Conservation (phyloP, 2,329 filamentous ascomycete species). For the Colletotrichum sojae region DNA sequence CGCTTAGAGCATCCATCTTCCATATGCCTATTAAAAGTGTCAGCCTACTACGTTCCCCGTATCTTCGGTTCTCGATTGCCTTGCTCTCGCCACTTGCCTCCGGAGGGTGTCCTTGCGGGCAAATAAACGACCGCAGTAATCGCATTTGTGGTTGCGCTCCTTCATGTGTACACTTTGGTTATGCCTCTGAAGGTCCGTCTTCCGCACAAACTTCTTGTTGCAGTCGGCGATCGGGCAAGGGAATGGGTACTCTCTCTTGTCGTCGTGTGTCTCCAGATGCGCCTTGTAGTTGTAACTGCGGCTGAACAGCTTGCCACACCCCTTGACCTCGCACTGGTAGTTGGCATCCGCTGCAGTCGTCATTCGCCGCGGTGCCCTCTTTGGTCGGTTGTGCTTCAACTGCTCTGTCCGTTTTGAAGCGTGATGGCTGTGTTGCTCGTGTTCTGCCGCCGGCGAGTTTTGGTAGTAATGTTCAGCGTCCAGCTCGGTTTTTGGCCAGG, state of each 20-base stretch:
- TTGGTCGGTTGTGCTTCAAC: constrained; percentile 46
- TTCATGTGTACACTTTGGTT: constrained; percentile 81
- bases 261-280: constrained; percentile 87
- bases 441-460: constrained; percentile 36
- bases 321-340: constrained; percentile 76
- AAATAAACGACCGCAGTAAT: constrained; percentile 79
- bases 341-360: constrained; percentile 79
- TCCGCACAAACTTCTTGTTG: constrained; percentile 83
- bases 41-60: constrained; percentile 3
- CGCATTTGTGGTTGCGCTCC: constrained; percentile 77
- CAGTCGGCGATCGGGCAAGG: constrained; percentile 77
- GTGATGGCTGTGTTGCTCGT: constrained; percentile 43
- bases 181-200: constrained; percentile 80
- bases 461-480: constrained; percentile 41
- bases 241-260: constrained; percentile 79
- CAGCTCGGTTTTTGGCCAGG: constrained; percentile 58
- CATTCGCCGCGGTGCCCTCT: constrained; percentile 62
- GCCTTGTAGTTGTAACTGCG: constrained; percentile 89
- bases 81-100: constrained; percentile 67
- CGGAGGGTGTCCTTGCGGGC: constrained; percentile 86
- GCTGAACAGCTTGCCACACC: constrained; percentile 85
- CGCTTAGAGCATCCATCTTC: constrained; percentile 82
- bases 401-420: constrained; percentile 43
- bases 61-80: constrained; percentile 6
- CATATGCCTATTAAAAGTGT: constrained; percentile 72